phyloP scores from a whole-genome alignment of 1,284 basidiomycete genomes.

The Ceratobasidium sp. region DNA sequence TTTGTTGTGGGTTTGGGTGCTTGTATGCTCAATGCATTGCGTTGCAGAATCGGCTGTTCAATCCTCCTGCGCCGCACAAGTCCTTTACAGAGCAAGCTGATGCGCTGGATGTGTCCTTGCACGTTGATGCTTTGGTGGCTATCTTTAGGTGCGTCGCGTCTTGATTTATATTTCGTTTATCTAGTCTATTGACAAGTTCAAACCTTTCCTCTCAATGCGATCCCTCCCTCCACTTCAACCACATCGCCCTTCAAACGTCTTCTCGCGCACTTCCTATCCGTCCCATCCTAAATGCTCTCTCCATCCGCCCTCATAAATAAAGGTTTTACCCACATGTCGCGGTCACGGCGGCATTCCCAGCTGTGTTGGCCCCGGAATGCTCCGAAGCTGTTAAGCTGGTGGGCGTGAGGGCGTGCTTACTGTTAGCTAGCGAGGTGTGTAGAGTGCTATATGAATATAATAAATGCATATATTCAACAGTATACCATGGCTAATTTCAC shows the following conservation, averaged over 20 bases:
- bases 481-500: too few species aligned
- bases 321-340: slow-evolving; percentile 62
- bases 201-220: too few species aligned
- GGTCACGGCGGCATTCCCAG: slow-evolving; percentile 66
- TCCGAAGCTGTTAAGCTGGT: slow-evolving; percentile 84
- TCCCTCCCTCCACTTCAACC: too few species aligned
- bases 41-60: slow-evolving; percentile 51
- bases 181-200: slow-evolving; percentile 56
- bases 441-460: not conserved
- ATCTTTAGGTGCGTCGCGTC: slow-evolving; percentile 56
- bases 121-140: slow-evolving; percentile 77
- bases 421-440: slow-evolving; percentile 56
- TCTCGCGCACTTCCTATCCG: too few species aligned
- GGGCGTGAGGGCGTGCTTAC: slow-evolving; percentile 74
- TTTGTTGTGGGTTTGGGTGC: not conserved
- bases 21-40: not conserved
- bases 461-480: slow-evolving; percentile 18
- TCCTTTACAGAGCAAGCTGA: slow-evolving; percentile 77
- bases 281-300: not conserved
- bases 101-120: slow-evolving; percentile 81
- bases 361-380: slow-evolving; percentile 76
- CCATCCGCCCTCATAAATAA: not conserved
- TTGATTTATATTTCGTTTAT: too few species aligned
- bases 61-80: slow-evolving; percentile 60
- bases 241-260: too few species aligned